A percentile compares a stretch with the other conserved stretches of the same genome.
These are phyloP conservation scores for Trichosporon inkin DNA, from an alignment of 1,284 basidiomycete species.

Conservation along the genomic window DNA sequence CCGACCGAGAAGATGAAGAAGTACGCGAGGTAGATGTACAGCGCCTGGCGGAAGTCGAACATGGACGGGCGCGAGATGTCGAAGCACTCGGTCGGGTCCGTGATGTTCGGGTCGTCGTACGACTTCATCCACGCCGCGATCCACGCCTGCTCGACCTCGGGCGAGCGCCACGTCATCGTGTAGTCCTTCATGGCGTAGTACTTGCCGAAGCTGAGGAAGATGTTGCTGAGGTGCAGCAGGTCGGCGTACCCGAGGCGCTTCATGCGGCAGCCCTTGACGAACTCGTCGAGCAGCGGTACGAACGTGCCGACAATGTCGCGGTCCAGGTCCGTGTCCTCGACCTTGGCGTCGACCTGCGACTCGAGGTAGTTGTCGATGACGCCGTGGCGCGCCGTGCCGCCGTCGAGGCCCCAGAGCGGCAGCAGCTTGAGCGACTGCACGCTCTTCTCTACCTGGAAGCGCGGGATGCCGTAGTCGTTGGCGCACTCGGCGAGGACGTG, in stretches of 20 bases:
- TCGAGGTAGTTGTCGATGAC: slow-evolving; percentile 17
- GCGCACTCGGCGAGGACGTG: slow-evolving; percentile 21
- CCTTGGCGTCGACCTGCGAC: slow-evolving; percentile 18
- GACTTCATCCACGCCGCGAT: slow-evolving; percentile 14
- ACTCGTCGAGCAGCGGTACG: slow-evolving; percentile 12
- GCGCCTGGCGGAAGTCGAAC: slow-evolving; percentile 18
- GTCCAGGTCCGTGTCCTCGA: slow-evolving; percentile 13
- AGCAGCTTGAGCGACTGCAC: slow-evolving; percentile 17
- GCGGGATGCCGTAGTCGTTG: slow-evolving; percentile 19
- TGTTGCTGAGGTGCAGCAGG: slow-evolving; percentile 11
- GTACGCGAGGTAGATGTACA: slow-evolving; percentile 16
- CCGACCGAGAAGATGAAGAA: slow-evolving; percentile 21
- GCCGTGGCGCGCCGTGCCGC: slow-evolving; percentile 14
- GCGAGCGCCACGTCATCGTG: slow-evolving; percentile 14
- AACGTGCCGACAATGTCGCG: slow-evolving; percentile 17
- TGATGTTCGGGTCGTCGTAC: slow-evolving; percentile 17
- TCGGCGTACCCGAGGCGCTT: slow-evolving; percentile 6
- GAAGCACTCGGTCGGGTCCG: slow-evolving; percentile 9
- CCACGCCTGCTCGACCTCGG: slow-evolving; percentile 13
- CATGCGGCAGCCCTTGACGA: slow-evolving; percentile 19
- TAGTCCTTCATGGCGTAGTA: slow-evolving; percentile 19
- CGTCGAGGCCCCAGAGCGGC: slow-evolving; percentile 19
- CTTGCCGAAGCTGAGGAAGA: slow-evolving; percentile 17
- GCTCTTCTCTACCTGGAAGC: slow-evolving; percentile 19
- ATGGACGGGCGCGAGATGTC: slow-evolving; percentile 14